A percentile compares a stretch with the other conserved stretches of the same genome.
These are phyloP conservation scores for Patellifolia procumbens DNA, from an alignment of 179 eudicot species.

Conservation along the genomic window DNA sequence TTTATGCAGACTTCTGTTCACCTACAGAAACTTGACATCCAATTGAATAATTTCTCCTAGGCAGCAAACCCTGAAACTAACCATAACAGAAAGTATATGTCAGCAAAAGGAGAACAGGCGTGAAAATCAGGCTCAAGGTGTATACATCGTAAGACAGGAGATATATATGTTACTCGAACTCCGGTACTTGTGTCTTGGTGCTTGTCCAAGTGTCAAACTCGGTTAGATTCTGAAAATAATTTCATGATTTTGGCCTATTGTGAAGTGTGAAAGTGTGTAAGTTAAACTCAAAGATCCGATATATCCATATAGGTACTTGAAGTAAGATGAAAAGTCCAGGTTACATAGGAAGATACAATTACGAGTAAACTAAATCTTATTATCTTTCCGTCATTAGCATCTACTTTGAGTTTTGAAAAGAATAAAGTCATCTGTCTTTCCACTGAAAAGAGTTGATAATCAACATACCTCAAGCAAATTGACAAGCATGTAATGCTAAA, in stretches of 20 bases:
- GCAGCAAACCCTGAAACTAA: slow-evolving; percentile 32
- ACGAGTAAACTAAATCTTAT: neutral
- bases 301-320: too few species aligned
- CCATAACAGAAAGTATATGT: neutral
- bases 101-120: neutral
- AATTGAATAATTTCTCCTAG: slow-evolving; percentile 32
- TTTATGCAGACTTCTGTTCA: slow-evolving; percentile 28
- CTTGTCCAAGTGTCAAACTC: too few species aligned
- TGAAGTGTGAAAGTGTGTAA: too few species aligned
- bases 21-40: slow-evolving; percentile 33
- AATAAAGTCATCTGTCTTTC: neutral
- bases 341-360: neutral
- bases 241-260: too few species aligned
- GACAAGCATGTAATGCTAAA: neutral
- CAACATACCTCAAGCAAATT: neutral
- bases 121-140: neutral
- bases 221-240: too few species aligned
- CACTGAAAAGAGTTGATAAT: neutral
- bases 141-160: neutral
- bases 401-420: neutral
- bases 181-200: too few species aligned
- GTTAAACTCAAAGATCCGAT: too few species aligned
- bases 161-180: too few species aligned
- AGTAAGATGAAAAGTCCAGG: neutral
- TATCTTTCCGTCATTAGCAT: neutral